Conservation (phyloP, 176 grass and related monocot species). For the Triticum dicoccoides region DNA sequence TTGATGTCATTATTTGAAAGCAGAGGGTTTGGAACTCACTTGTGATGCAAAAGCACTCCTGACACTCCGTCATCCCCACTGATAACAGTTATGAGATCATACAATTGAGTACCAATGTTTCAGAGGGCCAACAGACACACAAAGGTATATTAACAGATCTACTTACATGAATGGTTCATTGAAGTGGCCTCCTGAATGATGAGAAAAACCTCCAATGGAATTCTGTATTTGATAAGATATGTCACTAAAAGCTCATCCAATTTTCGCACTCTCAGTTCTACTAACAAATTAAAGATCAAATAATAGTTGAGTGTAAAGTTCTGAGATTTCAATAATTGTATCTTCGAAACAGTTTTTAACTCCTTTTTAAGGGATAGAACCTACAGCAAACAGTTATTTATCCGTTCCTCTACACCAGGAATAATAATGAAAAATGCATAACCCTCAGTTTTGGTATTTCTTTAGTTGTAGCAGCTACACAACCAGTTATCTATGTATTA, state of each 20-base stretch:
- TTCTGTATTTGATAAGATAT: conserved; percentile 57
- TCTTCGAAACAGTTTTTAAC: background rate
- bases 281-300: background rate
- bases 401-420: background rate
- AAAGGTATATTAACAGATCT: conserved; percentile 1
- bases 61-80: conserved; percentile 95
- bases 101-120: background rate
- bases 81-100: conserved; percentile 26
- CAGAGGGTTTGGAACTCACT: conserved; percentile 53
- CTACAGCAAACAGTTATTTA: background rate
- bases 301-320: background rate
- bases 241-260: conserved; percentile 5
- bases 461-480: background rate
- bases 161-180: conserved; percentile 98
- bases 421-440: conserved; percentile 1
- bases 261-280: background rate
- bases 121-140: background rate
- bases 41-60: conserved; percentile 98
- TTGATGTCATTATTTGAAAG: conserved; percentile 7
- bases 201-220: conserved; percentile 97
- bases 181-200: conserved; percentile 84
- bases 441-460: background rate
- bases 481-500: background rate
- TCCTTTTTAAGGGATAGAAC: background rate
- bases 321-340: background rate